Conservation (phyloP, 2,329 filamentous ascomycete species). For the Exophiala dermatitidis region DNA sequence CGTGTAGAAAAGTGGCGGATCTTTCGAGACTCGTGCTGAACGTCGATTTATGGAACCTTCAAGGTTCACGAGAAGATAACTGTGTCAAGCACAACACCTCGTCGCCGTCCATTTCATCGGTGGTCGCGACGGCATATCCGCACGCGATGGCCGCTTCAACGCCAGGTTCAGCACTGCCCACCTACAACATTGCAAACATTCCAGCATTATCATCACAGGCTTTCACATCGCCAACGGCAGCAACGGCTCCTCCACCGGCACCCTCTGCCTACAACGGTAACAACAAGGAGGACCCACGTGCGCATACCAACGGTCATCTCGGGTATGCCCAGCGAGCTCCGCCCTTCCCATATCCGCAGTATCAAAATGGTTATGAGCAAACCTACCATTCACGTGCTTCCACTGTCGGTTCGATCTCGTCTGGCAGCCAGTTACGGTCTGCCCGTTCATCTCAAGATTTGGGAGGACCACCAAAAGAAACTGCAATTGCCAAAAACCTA, state of each 20-base stretch:
- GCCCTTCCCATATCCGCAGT: constrained; percentile 5
- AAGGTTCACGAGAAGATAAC: constrained; percentile 58
- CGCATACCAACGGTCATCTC: constrained; percentile 2
- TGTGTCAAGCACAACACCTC: constrained; percentile 51
- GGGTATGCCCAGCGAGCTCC: not conserved
- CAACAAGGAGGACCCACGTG: constrained; percentile 33
- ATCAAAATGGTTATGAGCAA: constrained; percentile 12
- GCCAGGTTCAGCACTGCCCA: not conserved
- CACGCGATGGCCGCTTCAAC: not conserved
- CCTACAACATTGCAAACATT: not conserved
- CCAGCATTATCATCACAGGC: constrained; percentile 1
- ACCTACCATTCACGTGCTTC: constrained; percentile 1
- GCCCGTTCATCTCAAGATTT: constrained; percentile 16
- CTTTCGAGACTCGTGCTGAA: constrained; percentile 61
- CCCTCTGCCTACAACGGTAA: constrained; percentile 76
- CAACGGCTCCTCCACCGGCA: constrained; percentile 51
- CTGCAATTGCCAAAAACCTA: constrained; percentile 62
- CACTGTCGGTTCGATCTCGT: constrained; percentile 6
- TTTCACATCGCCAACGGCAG: constrained; percentile 1
- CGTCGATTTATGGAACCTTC: constrained; percentile 61
- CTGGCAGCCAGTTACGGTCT: constrained; percentile 2
- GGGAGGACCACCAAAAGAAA: not conserved
- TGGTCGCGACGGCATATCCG: constrained; percentile 10
- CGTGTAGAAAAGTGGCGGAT: constrained; percentile 54
- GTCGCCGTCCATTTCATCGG: constrained; percentile 19